Conservation (phyloP, 2,329 filamentous ascomycete species). For the Lachnellula hyalina region DNA sequence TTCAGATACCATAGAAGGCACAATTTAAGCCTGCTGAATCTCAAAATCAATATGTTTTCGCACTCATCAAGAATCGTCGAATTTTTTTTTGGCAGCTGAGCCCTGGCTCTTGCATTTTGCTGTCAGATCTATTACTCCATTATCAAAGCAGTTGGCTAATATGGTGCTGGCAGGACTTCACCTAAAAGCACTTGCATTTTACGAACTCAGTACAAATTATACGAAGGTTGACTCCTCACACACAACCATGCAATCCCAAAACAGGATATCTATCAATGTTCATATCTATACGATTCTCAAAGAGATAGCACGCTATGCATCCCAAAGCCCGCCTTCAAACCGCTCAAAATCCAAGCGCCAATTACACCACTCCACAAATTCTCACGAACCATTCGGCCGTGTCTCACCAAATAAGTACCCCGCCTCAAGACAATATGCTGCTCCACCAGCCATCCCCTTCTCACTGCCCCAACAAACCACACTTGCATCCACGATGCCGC, state of each 20-base stretch:
- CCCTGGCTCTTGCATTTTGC: too few species aligned
- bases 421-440: constrained; percentile 86
- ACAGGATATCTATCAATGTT: not conserved
- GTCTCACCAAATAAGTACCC: constrained; percentile 77
- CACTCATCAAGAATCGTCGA: too few species aligned
- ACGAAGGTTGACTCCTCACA: too few species aligned
- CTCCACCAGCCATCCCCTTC: constrained; percentile 60
- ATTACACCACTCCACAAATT: not conserved
- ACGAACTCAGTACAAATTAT: too few species aligned
- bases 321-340: not conserved
- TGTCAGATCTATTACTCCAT: too few species aligned
- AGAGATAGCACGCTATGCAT: not conserved
- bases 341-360: not conserved
- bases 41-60: too few species aligned
- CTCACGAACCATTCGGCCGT: constrained; percentile 19
- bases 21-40: too few species aligned
- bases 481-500: constrained; percentile 80
- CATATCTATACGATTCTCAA: not conserved
- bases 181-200: too few species aligned
- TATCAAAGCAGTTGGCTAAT: too few species aligned
- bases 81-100: too few species aligned
- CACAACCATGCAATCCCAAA: too few species aligned
- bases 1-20: not conserved
- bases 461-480: constrained; percentile 95
- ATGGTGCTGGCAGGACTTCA: too few species aligned